Evolutionary conservation across 306 rosid genomes (phyloP), one percentile per base, ranked within the genome.

Genomic region (Glycine tomentella): DNA sequence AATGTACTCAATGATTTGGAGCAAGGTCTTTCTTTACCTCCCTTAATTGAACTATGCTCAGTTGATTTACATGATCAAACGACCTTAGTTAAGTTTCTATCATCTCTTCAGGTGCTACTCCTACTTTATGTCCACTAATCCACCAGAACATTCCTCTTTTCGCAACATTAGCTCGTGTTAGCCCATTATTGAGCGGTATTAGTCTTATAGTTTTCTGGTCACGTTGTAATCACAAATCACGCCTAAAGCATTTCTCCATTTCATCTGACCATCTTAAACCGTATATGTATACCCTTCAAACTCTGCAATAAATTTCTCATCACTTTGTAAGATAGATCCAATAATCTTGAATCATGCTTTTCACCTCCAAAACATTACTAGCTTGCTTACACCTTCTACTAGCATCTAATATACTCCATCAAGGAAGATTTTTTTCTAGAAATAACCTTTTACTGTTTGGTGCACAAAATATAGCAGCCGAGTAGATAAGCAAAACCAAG

Each of bases 401-500:
- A 5, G 53, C 67, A 56, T 74, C 36, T 16, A 15, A 15, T 55
- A 55, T 40, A 38, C 38, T 74, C 12, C 52, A 9, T 58, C n/a
- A 13, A 12, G 65, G 31, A 58, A 38, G 5, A 12, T 8, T 7
- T n/a, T n/a, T 49, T 51, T 71, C 49, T 14, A 51, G n/a, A 51
- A 36, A 52, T 46, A 16, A 56, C 5, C 16, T 16, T n/a, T 15
- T 55, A 5, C 33, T 57, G 34, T 57, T 57, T 57, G 7, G 40
- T 20, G 38, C 3, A 4, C 65, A n/a, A 25, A 38, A 66, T 44
- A 68, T n/a, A 57, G 58, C 48, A 42, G 55, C 55, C 56, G 49
- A 70, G 58, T 61, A 15, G 61, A 74, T n/a, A 46, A 65, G 52
- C 42, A 63, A 33, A 61, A 46, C 33, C 33, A 65, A 65, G 17